Evolutionary conservation across 306 rosid species (phyloP).

Genomic region (Medicago ruthenica): DNA sequence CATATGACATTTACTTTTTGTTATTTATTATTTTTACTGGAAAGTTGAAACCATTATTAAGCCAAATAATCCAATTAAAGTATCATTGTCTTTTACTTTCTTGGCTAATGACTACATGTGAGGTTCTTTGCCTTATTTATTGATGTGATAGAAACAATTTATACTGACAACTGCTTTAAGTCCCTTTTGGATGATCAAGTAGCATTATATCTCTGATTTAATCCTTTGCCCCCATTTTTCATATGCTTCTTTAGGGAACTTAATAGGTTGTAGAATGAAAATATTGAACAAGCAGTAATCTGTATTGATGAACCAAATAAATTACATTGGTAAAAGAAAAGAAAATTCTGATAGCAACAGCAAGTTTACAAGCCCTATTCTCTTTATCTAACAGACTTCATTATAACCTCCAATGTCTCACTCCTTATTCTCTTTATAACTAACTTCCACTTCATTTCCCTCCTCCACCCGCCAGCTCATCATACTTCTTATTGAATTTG

Average conservation of each 20-base stretch:
- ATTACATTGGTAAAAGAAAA: too few relatives aligned
- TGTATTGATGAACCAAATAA: too few relatives aligned
- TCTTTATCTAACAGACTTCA: too few relatives aligned
- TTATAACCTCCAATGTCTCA: too few relatives aligned
- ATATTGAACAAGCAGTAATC: too few relatives aligned
- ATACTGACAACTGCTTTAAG: background rate
- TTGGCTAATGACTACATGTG: conserved; percentile 3
- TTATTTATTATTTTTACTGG: conserved; percentile 8
- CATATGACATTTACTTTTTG: background rate
- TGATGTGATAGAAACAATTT: conserved; percentile 10
- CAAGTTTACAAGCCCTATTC: too few relatives aligned
- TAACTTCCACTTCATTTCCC: too few relatives aligned
- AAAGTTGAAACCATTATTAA: conserved; percentile 2
- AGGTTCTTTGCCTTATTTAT: conserved; percentile 21
- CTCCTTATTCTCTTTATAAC: too few relatives aligned
- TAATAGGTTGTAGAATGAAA: too few relatives aligned
- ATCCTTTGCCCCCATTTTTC: background rate
- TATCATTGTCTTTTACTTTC: conserved; percentile 12
- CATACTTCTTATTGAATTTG: too few relatives aligned
- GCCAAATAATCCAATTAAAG: background rate
- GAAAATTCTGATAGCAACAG: too few relatives aligned
- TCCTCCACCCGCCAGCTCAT: too few relatives aligned
- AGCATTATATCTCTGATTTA: conserved; percentile 27
- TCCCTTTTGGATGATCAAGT: conserved; percentile 6
- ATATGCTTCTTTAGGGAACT: conserved; percentile 20